phyloP scores from a whole-genome alignment of 352 stramenopile genomes.

The Globisporangium cederbergense region DNA sequence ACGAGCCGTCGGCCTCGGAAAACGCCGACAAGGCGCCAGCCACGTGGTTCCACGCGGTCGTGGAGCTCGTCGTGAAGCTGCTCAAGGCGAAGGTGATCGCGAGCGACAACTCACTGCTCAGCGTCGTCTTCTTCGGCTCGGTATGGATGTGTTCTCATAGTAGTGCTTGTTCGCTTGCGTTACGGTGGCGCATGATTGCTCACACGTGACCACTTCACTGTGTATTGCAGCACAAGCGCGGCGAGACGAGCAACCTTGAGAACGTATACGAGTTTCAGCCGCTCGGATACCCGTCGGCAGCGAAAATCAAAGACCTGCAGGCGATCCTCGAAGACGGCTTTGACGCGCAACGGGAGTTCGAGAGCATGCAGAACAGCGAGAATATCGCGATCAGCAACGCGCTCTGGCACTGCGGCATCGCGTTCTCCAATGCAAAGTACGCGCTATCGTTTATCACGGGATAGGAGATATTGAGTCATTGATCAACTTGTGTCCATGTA shows the following conservation, averaged over 20 bases:
- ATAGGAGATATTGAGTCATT: not conserved
- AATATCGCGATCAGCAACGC: constrained; percentile 75
- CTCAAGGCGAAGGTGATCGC: constrained; percentile 79
- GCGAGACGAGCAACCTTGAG: constrained; percentile 55
- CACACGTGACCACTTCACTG: not conserved
- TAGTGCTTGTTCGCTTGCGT: not conserved
- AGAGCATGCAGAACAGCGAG: constrained; percentile 60
- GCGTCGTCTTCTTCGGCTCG: constrained; percentile 76
- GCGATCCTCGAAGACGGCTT: constrained; percentile 37
- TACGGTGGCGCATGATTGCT: not conserved
- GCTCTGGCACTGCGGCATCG: constrained; percentile 78
- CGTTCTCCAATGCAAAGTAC: constrained; percentile 79
- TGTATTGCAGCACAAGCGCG: constrained; percentile 45
- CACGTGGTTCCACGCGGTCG: constrained; percentile 72
- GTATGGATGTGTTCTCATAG: constrained; percentile 21
- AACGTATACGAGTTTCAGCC: constrained; percentile 75
- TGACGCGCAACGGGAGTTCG: constrained; percentile 39
- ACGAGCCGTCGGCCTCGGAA: constrained; percentile 8
- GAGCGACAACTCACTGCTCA: constrained; percentile 75
- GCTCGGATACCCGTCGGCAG: constrained; percentile 65
- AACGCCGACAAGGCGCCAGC: constrained; percentile 20
- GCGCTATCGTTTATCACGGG: not conserved
- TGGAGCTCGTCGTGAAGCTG: constrained; percentile 65
- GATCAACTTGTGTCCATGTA: not conserved
- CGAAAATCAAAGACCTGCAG: constrained; percentile 76